Evolutionary conservation across 345 rosid species (phyloP), one percentile per base, ranked within the genome.

Genomic region (Iberis pinnata): DNA sequence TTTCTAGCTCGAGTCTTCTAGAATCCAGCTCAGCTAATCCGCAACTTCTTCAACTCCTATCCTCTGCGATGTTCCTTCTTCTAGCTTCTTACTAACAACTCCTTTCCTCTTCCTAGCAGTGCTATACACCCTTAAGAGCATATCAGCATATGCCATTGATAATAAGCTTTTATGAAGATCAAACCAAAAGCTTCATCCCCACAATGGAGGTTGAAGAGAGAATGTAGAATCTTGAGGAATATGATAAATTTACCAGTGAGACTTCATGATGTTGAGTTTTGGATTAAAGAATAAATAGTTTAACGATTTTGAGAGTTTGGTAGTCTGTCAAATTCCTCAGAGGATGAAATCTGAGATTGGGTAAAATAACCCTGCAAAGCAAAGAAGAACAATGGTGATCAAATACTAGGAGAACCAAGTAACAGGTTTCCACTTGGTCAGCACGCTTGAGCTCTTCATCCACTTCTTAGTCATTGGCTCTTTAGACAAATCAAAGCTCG

Each of bases 361-460:
- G 45, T 78, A 74, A 53, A 71, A 60, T 61, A 85, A 68, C 29
- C 80, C 94, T 8, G 90, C 58, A 61, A 81, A 72, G 64, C 86
- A 76, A 65, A 88, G 76, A 56, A 92, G 84, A 59, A 70, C 58
- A 43, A 88, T 43, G 3, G 85, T 73, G 22, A 86, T 58, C 52
- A 75, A 45, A 63, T 88, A 68, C 69, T 80, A 88, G 16, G 83
- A 76, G 54, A 80, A 77, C 88, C 90, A 88, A 68, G 82, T 78
- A 26, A 88, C 39, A 24, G 89, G 97, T 66, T 82, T 88, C 97
- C 97, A 88, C 48, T 88, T 83, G 68, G 88, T 83, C 76, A 85
- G 89, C 20, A 92, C 97, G 48, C 97, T 86, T 1, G 97, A 86
- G 43, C 99, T 92, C 78, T 85, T 88, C 81, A 88, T 79, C 67